Conservation (phyloP, 345 rosid genomes). For the Brassica juncea region DNA sequence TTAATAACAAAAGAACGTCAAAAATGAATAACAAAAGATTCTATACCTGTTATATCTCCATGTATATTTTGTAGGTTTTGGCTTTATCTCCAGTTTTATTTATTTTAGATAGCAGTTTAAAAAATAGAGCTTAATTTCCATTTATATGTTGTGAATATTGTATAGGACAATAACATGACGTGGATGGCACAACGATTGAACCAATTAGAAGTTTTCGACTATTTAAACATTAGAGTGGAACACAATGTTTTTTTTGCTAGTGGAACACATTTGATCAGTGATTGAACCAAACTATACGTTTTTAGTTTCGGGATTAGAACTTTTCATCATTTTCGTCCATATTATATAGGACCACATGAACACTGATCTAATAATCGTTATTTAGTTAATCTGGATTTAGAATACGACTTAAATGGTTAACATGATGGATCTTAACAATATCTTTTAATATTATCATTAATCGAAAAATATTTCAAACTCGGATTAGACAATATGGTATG, state of each 20-base stretch:
- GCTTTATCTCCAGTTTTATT: background rate
- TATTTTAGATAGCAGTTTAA: background rate
- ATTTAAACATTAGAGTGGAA: background rate
- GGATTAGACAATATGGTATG: too few relatives aligned
- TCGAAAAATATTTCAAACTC: too few relatives aligned
- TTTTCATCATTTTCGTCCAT: background rate
- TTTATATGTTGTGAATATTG: slow-evolving; percentile 3
- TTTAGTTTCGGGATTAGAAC: background rate
- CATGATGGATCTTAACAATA: too few relatives aligned
- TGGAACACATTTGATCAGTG: slow-evolving; percentile 11
- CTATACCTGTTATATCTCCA: background rate
- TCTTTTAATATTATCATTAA: too few relatives aligned
- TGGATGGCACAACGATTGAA: slow-evolving; percentile 12
- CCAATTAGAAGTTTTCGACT: background rate
- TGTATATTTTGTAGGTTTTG: background rate
- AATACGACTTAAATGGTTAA: too few relatives aligned
- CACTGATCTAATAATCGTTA: background rate
- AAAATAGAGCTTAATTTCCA: background rate
- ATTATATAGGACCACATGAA: background rate
- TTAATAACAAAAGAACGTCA: background rate
- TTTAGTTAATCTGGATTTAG: too few relatives aligned
- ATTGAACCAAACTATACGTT: background rate
- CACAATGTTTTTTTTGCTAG: background rate
- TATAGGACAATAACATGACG: slow-evolving; percentile 20
- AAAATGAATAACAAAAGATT: slow-evolving; percentile 2